Percentiles rank a stretch among this genome's conserved stretches.
Evolutionary conservation across 2,329 filamentous ascomycete genomes (phyloP).

Genomic region (Calcarisporium arbuscula): DNA sequence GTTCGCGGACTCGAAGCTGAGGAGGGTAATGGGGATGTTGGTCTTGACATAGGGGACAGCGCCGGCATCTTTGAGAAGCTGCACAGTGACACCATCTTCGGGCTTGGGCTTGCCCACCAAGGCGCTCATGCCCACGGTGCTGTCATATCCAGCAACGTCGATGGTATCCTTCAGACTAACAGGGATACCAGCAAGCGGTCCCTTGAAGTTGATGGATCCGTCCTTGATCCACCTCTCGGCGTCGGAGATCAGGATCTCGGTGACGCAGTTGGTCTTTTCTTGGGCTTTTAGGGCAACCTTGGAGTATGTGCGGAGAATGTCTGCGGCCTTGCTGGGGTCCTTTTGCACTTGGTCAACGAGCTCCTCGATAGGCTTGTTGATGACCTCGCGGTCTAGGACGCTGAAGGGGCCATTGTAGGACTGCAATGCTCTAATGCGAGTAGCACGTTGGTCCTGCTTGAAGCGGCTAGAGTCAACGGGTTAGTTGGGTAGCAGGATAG

Average conservation of each 20-base stretch:
- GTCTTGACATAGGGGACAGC: slow-evolving; percentile 92
- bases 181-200: slow-evolving; percentile 80
- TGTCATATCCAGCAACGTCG: slow-evolving; percentile 76
- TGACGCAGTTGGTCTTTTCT: slow-evolving; percentile 80
- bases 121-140: slow-evolving; percentile 71
- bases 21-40: slow-evolving; percentile 76
- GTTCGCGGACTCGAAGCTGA: slow-evolving; percentile 77
- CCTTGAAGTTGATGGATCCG: slow-evolving; percentile 62
- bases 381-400: slow-evolving; percentile 55
- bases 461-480: slow-evolving; percentile 48
- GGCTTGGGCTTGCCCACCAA: slow-evolving; percentile 60
- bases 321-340: slow-evolving; percentile 56
- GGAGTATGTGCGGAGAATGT: slow-evolving; percentile 78
- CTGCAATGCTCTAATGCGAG: slow-evolving; percentile 61
- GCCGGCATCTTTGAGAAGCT: slow-evolving; percentile 77
- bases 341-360: slow-evolving; percentile 74
- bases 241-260: slow-evolving; percentile 74
- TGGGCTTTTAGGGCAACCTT: slow-evolving; percentile 83
- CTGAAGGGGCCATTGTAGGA: slow-evolving; percentile 63
- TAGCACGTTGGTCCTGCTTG: slow-evolving; percentile 71
- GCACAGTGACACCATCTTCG: slow-evolving; percentile 66
- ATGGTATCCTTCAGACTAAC: slow-evolving; percentile 79
- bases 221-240: slow-evolving; percentile 66
- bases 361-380: slow-evolving; percentile 68
- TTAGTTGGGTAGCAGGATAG: slow-evolving; percentile 18